Evolutionary conservation across 139 green algal species (phyloP).

Genomic region (Picochlorum sp.): DNA sequence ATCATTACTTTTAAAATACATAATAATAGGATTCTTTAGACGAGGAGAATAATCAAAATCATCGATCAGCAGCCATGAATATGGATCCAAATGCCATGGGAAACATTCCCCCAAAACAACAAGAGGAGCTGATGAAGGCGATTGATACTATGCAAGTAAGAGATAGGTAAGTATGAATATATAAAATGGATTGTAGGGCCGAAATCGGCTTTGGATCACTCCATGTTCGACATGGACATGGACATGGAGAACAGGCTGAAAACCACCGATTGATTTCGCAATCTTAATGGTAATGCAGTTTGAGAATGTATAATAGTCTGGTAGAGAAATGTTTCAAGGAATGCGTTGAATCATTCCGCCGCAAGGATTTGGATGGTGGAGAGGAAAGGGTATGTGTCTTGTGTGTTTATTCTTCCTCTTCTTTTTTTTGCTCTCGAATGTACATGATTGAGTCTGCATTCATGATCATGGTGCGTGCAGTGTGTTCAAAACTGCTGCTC

Average conservation of each 20-base stretch:
- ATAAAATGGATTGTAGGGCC: not conserved
- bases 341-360: conserved; percentile 86
- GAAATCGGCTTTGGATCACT: not conserved
- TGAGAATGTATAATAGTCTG: conserved; percentile 95
- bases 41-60: not conserved
- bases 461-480: conserved; percentile 29
- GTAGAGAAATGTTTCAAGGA: conserved; percentile 93
- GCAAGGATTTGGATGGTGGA: conserved; percentile 75
- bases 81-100: not conserved
- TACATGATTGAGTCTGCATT: conserved; percentile 1
- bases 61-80: not conserved
- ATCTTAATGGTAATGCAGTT: conserved; percentile 40
- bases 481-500: conserved; percentile 84
- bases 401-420: not conserved
- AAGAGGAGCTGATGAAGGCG: conserved; percentile 39
- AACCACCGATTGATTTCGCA: too few relatives aligned
- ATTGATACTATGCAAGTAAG: conserved; percentile 83
- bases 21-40: not conserved
- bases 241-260: too few relatives aligned
- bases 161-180: conserved; percentile 60
- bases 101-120: conserved; percentile 33
- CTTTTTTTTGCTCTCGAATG: conserved; percentile 1
- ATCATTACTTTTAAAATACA: not conserved
- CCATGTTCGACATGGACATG: not conserved
- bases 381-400: conserved; percentile 81